phyloP scores from a whole-genome alignment of 176 grass and related monocot species.

The Themeda triandra region DNA sequence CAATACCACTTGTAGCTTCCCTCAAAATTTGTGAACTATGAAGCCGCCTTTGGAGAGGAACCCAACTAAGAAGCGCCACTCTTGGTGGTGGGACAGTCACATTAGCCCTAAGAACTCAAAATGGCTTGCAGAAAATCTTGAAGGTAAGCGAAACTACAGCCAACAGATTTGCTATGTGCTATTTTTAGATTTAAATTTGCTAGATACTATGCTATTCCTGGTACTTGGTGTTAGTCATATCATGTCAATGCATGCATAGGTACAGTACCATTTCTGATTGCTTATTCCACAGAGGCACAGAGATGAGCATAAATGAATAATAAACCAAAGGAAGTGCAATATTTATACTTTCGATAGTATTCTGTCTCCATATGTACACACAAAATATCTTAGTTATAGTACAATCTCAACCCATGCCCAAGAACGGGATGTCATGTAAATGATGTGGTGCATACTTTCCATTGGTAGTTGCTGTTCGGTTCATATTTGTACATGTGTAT shows the following conservation, averaged over 20 bases:
- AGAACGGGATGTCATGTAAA: conserved; percentile 1
- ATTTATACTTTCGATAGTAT: not conserved
- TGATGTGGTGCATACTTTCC: not conserved
- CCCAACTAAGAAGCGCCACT: conserved; percentile 56
- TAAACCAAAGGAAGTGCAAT: not conserved
- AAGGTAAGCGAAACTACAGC: conserved; percentile 39
- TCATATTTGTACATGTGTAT: not conserved
- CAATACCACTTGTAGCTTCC: not conserved
- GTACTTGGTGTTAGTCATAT: not conserved
- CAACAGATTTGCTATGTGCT: not conserved
- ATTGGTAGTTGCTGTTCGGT: not conserved
- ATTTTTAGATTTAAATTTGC: not conserved
- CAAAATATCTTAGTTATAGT: not conserved
- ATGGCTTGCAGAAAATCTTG: conserved; percentile 81
- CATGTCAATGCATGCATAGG: not conserved
- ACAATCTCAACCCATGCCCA: not conserved
- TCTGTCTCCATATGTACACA: not conserved
- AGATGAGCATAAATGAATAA: conserved; percentile 21
- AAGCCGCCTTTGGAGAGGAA: conserved; percentile 59
- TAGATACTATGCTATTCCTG: not conserved
- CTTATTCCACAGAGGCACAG: not conserved
- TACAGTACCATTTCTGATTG: not conserved
- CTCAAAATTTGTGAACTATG: conserved; percentile 29
- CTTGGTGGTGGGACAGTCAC: conserved; percentile 85
- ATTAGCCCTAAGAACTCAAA: conserved; percentile 76